phyloP scores from a whole-genome alignment of 1,284 basidiomycete species.

The Spongiforma sp. region DNA sequence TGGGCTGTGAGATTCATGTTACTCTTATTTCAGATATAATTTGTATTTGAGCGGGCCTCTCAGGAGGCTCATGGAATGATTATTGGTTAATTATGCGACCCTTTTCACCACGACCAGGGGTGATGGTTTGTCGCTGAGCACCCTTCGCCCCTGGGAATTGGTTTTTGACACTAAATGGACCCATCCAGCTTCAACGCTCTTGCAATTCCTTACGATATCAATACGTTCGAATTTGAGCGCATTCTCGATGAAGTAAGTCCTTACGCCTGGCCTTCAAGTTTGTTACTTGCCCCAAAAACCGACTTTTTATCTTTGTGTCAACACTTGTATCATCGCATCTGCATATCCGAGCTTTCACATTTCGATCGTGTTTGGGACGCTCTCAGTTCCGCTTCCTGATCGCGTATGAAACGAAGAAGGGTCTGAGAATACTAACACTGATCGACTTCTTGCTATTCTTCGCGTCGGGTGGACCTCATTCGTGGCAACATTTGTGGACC shows the following conservation, averaged over 20 bases:
- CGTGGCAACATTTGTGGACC: constrained; percentile 36
- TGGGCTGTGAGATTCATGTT: too few relatives aligned
- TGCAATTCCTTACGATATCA: constrained; percentile 15
- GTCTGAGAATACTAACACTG: not conserved
- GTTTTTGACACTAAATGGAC: too few relatives aligned
- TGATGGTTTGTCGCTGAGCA: too few relatives aligned
- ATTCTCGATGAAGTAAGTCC: constrained; percentile 32
- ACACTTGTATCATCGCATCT: not conserved
- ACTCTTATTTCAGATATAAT: too few relatives aligned
- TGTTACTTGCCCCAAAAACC: too few relatives aligned
- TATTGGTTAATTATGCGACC: too few relatives aligned
- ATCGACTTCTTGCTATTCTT: constrained; percentile 52
- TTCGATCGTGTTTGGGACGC: constrained; percentile 35
- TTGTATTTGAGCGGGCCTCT: too few relatives aligned
- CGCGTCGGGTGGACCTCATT: constrained; percentile 65
- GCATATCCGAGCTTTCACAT: constrained; percentile 32
- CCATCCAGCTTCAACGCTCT: not conserved
- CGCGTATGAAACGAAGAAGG: not conserved
- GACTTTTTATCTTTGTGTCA: not conserved
- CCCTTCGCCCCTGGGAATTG: too few relatives aligned
- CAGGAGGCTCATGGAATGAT: too few relatives aligned
- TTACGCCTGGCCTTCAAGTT: too few relatives aligned
- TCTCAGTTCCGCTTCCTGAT: constrained; percentile 16
- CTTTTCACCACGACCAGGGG: too few relatives aligned
- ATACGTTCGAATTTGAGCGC: constrained; percentile 27